Conservation (phyloP, 2,329 filamentous ascomycete species). For the Fusarium longipes region DNA sequence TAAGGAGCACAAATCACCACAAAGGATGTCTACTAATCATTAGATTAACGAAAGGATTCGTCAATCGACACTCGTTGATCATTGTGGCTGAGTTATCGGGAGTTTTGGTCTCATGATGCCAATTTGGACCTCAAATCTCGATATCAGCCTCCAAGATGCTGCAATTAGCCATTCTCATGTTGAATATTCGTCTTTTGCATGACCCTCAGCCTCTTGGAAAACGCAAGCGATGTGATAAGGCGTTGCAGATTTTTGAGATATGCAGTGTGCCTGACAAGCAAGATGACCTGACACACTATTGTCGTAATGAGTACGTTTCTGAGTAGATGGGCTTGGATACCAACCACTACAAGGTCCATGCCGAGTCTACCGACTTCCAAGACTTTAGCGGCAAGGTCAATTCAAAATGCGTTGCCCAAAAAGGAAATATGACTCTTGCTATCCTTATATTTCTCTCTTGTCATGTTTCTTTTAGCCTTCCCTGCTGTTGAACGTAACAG, state of each 20-base stretch:
- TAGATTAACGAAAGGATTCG: constrained; percentile 19
- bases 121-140: constrained; percentile 21
- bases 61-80: constrained; percentile 17
- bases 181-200: neutral
- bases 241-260: constrained; percentile 6
- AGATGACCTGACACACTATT: constrained; percentile 34
- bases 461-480: constrained; percentile 6
- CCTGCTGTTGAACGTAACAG: neutral
- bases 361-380: constrained; percentile 39
- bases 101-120: constrained; percentile 1
- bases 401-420: constrained; percentile 13
- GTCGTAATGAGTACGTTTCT: constrained; percentile 31
- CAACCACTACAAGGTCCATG: constrained; percentile 25
- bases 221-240: constrained; percentile 1
- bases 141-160: constrained; percentile 7
- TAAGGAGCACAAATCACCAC: neutral
- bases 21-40: neutral
- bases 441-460: constrained; percentile 5
- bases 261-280: constrained; percentile 22
- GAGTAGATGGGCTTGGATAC: constrained; percentile 6
- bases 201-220: constrained; percentile 21
- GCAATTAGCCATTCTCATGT: neutral
- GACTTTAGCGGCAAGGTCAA: constrained; percentile 18
- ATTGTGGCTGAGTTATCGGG: constrained; percentile 29
- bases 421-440: constrained; percentile 22